These are phyloP conservation scores for Yarrowia hollandica DNA, from an alignment of 805 yeast genomes.

Conservation along the genomic window DNA sequence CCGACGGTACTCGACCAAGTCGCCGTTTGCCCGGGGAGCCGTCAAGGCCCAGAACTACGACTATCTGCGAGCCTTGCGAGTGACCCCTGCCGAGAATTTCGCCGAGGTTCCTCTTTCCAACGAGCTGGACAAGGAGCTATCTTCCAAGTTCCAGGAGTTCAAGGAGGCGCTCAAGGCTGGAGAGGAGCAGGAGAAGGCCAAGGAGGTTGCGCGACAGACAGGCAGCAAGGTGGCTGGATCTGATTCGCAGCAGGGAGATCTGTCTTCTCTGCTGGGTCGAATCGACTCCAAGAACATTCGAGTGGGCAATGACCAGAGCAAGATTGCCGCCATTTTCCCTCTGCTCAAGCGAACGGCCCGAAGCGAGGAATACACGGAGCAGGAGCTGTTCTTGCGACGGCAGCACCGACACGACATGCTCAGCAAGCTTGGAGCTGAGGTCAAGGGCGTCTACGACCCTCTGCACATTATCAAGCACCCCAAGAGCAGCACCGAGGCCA, in stretches of 20 bases:
- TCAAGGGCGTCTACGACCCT: slow-evolving; percentile 68
- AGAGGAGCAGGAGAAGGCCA: neutral
- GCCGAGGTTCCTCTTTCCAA: slow-evolving; percentile 36
- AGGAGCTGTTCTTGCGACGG: slow-evolving; percentile 76
- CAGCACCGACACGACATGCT: slow-evolving; percentile 57
- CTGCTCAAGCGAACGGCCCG: slow-evolving; percentile 60
- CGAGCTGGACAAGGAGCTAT: slow-evolving; percentile 39
- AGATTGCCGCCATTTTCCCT: slow-evolving; percentile 49
- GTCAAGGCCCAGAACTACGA: slow-evolving; percentile 13
- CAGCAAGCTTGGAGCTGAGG: slow-evolving; percentile 62
- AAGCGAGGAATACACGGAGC: slow-evolving; percentile 67
- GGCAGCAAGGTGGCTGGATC: too few species aligned
- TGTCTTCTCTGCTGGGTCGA: slow-evolving; percentile 19
- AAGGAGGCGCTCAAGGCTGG: slow-evolving; percentile 33
- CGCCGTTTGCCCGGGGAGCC: slow-evolving; percentile 13
- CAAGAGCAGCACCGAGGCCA: slow-evolving; percentile 53
- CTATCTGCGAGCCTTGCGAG: neutral
- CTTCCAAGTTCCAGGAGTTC: slow-evolving; percentile 37
- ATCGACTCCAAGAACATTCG: slow-evolving; percentile 6
- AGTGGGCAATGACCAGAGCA: slow-evolving; percentile 31
- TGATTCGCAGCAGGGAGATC: too few species aligned
- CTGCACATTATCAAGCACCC: slow-evolving; percentile 66
- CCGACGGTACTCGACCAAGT: slow-evolving; percentile 28
- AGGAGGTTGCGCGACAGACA: neutral
- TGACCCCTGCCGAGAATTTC: slow-evolving; percentile 30